Conservation (phyloP, 768 basidiomycete genomes). For the Chalciporus chontae region DNA sequence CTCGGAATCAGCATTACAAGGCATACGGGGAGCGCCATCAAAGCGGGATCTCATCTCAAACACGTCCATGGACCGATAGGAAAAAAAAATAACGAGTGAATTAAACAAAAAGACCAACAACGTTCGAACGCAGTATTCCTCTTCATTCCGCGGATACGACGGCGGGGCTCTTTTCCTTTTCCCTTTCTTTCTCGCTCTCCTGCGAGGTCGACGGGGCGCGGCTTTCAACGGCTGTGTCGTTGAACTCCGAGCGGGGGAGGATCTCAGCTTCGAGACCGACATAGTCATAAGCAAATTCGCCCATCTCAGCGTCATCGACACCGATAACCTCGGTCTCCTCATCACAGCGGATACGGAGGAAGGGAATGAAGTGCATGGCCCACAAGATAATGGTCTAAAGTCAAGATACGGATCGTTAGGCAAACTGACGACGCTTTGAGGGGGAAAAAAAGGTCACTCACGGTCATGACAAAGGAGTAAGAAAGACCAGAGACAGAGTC, state of each 20-base stretch:
- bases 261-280: constrained; percentile 66
- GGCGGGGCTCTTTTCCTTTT: constrained; percentile 18
- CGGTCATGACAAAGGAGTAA: constrained; percentile 77
- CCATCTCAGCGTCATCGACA: constrained; percentile 87
- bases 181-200: constrained; percentile 27
- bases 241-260: constrained; percentile 29
- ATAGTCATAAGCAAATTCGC: constrained; percentile 87
- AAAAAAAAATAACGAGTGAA: no score
- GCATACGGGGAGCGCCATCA: no score
- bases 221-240: constrained; percentile 26
- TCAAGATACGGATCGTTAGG: neutral
- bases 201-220: constrained; percentile 27
- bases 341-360: constrained; percentile 62
- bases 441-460: constrained; percentile 33
- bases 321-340: constrained; percentile 76
- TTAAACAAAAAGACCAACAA: no score
- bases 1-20: no score
- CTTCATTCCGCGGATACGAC: neutral
- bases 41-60: no score
- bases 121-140: no score
- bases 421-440: neutral
- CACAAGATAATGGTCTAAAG: constrained; percentile 73
- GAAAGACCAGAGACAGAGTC: constrained; percentile 61
- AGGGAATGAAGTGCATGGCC: constrained; percentile 86
- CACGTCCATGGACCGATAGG: no score